Percentiles rank a stretch among this genome's conserved stretches.
phyloP scores from a whole-genome alignment of 352 stramenopile species.

The Globisporangium spinosum region DNA sequence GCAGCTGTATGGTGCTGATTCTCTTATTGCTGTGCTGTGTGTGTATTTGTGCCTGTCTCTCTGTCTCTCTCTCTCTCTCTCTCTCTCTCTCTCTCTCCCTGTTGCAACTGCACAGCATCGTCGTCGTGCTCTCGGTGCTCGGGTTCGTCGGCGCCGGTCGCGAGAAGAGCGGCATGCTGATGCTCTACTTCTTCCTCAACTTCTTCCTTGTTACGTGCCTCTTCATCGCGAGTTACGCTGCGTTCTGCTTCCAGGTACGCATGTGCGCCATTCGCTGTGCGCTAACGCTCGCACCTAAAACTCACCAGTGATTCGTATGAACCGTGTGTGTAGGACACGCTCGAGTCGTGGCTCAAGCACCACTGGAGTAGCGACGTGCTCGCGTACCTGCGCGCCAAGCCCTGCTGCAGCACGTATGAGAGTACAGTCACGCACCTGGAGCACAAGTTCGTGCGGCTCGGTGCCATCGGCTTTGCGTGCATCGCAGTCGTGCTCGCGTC shows the following conservation, averaged over 20 bases:
- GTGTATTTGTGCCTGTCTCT: too few relatives aligned
- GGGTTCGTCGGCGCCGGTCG: constrained; percentile 59
- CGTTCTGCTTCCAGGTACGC: constrained; percentile 52
- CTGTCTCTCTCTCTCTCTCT: too few relatives aligned
- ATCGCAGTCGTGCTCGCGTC: constrained; percentile 47
- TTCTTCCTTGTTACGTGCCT: constrained; percentile 61
- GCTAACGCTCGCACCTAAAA: not conserved
- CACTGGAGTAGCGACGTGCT: constrained; percentile 57
- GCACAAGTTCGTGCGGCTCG: constrained; percentile 40
- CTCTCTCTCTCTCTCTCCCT: too few relatives aligned
- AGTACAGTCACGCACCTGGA: constrained; percentile 47
- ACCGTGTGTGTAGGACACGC: constrained; percentile 23
- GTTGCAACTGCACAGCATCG: constrained; percentile 18
- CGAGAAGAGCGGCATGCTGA: constrained; percentile 63
- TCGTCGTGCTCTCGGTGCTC: constrained; percentile 50
- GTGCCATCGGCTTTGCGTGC: constrained; percentile 40
- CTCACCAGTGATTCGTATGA: not conserved
- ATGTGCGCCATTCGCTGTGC: not conserved
- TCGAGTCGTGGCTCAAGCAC: constrained; percentile 73
- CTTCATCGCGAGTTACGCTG: constrained; percentile 57
- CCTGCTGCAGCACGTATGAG: constrained; percentile 61
- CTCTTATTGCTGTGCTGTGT: constrained; percentile 10
- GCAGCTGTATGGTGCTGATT: not conserved
- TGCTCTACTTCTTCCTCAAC: constrained; percentile 77
- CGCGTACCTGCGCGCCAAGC: constrained; percentile 34